A percentile compares a stretch with the other conserved stretches of the same genome.
Evolutionary conservation across 169 alveolate species (phyloP).

Genomic region (Plasmodium blacklocki): DNA sequence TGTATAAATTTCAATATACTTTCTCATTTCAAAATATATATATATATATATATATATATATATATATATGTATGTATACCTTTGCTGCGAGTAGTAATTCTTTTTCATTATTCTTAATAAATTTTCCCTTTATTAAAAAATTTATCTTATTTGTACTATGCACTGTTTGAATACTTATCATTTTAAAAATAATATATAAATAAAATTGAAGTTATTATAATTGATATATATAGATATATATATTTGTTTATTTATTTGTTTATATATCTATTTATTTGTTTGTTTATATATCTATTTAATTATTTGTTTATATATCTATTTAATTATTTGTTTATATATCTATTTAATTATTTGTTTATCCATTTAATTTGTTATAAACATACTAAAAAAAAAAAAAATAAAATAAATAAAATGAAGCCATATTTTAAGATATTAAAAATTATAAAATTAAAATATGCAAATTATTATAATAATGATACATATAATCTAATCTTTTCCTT

Average conservation of each 20-base stretch:
- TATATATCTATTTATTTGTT: neutral
- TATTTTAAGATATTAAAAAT: too few species aligned
- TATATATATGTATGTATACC: neutral
- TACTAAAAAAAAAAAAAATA: too few species aligned
- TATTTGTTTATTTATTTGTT: neutral
- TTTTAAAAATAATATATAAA: slow-evolving; percentile 6
- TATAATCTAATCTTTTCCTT: too few species aligned
- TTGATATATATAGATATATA: too few species aligned
- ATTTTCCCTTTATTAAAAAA: slow-evolving; percentile 46
- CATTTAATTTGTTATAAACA: neutral
- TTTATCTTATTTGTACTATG: slow-evolving; percentile 57
- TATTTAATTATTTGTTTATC: neutral
- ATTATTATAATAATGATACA: too few species aligned
- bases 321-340: neutral
- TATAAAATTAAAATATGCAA: too few species aligned
- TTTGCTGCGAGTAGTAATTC: slow-evolving; percentile 54
- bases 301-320: neutral
- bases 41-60: neutral
- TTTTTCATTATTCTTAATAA: slow-evolving; percentile 23
- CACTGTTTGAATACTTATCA: slow-evolving; percentile 55
- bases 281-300: neutral
- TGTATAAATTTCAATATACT: neutral
- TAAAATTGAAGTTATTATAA: neutral
- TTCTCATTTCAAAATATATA: neutral
- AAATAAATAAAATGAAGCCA: too few species aligned